phyloP scores from a whole-genome alignment of 306 rosid species.

The Carpinus viminea region DNA sequence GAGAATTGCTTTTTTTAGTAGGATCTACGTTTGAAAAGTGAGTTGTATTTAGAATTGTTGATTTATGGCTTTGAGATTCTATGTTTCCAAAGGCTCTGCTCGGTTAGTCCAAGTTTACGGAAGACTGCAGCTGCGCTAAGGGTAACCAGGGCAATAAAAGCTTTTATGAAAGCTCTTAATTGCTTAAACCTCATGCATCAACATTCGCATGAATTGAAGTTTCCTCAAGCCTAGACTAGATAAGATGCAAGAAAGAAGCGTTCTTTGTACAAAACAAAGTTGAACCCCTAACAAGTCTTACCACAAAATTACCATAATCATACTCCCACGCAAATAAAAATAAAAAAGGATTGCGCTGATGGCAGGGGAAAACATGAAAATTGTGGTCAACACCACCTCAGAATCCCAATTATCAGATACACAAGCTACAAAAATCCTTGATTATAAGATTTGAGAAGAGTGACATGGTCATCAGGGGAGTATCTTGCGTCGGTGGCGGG shows the following conservation, averaged over 20 bases:
- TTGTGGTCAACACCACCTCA: neutral
- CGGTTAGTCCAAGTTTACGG: neutral
- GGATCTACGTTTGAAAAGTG: too few relatives aligned
- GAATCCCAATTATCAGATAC: neutral
- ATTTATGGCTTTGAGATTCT: neutral
- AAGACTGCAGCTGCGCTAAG: neutral
- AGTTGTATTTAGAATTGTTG: too few relatives aligned
- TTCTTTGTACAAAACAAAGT: neutral
- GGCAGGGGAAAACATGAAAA: neutral
- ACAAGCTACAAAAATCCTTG: conserved; percentile 2
- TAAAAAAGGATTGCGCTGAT: neutral
- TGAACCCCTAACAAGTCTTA: neutral
- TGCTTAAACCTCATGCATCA: neutral
- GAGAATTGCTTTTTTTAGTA: too few relatives aligned
- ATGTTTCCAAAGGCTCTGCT: neutral
- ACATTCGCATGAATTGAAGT: neutral
- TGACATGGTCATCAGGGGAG: conserved; percentile 53
- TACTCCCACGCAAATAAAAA: neutral
- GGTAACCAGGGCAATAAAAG: neutral
- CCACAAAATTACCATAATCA: neutral
- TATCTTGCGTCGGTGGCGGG: conserved; percentile 74
- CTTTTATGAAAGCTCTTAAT: neutral
- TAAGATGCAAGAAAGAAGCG: neutral
- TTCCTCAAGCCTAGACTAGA: neutral
- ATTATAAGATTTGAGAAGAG: neutral